Percentiles rank a stretch among this genome's conserved stretches.
Evolutionary conservation across 768 basidiomycete genomes (phyloP).

Genomic region (Pleurotus eryngii): DNA sequence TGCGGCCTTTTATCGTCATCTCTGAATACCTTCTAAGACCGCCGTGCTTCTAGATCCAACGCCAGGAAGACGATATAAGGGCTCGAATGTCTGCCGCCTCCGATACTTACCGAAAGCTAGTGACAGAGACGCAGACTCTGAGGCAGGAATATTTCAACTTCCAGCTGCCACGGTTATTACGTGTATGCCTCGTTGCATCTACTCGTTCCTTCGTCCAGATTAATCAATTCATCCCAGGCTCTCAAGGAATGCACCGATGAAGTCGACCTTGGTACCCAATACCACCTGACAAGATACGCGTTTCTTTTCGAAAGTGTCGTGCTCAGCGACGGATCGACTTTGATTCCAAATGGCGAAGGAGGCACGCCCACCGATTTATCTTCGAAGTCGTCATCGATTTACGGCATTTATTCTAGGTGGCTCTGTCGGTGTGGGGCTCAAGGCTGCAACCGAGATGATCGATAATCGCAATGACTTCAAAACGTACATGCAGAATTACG

Average conservation of each 20-base stretch:
- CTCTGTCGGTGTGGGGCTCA: constrained; percentile 59
- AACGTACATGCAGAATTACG: constrained; percentile 96
- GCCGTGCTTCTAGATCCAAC: constrained; percentile 56
- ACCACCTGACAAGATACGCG: constrained; percentile 92
- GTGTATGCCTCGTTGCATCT: constrained; percentile 50
- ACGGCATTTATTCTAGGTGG: background rate
- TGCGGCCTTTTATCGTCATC: constrained; percentile 19
- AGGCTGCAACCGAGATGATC: constrained; percentile 84
- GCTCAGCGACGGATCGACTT: constrained; percentile 81
- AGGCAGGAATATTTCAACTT: constrained; percentile 98
- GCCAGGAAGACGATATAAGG: constrained; percentile 94
- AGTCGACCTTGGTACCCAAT: constrained; percentile 96
- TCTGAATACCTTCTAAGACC: too few species aligned
- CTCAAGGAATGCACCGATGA: constrained; percentile 96
- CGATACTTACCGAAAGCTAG: constrained; percentile 87
- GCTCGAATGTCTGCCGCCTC: constrained; percentile 80
- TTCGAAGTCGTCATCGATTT: background rate
- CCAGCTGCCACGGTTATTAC: constrained; percentile 88
- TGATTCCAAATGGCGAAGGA: constrained; percentile 75
- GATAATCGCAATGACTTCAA: constrained; percentile 96
- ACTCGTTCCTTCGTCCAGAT: constrained; percentile 5
- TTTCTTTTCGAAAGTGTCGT: constrained; percentile 92
- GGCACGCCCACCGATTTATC: constrained; percentile 34
- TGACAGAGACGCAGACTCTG: constrained; percentile 84
- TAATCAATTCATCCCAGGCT: constrained; percentile 41